Percentiles rank a stretch among this genome's conserved stretches.
phyloP scores from a whole-genome alignment of 2,329 filamentous ascomycete genomes.

The Seiridium unicorne region DNA sequence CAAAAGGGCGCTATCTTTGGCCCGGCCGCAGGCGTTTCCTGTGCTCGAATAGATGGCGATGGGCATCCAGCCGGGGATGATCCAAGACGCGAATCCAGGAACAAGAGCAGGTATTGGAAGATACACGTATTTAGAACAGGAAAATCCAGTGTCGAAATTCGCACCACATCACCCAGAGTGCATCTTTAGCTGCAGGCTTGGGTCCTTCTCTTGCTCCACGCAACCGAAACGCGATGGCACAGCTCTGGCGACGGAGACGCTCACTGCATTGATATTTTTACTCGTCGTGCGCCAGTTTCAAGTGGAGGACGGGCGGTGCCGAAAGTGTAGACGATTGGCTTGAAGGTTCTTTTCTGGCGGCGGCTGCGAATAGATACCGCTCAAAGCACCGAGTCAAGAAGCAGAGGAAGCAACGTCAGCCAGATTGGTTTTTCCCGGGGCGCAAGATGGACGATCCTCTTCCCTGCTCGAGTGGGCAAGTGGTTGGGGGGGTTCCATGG shows the following conservation, averaged over 20 bases:
- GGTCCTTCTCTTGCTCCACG: background rate
- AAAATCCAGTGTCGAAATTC: background rate
- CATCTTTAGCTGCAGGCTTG: conserved; percentile 1
- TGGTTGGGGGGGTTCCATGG: background rate
- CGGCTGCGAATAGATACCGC: background rate
- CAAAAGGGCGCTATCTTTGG: background rate
- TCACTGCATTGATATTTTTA: background rate
- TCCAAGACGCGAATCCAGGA: background rate
- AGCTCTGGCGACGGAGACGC: background rate
- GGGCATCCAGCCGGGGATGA: background rate
- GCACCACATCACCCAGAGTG: background rate
- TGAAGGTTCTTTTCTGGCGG: background rate
- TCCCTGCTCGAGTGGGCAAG: background rate
- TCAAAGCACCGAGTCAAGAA: background rate
- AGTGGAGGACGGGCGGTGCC: background rate
- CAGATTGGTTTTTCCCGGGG: background rate
- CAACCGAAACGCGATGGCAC: background rate
- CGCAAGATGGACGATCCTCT: background rate
- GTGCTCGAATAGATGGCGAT: background rate
- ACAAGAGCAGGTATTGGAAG: background rate
- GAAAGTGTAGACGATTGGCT: background rate
- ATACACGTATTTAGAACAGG: background rate
- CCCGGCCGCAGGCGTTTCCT: background rate
- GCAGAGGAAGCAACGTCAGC: background rate
- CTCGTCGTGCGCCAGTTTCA: conserved; percentile 1